Percentiles rank a stretch among this genome's conserved stretches.
Evolutionary conservation across 495 filamentous ascomycete genomes (phyloP).

Genomic region (Xanthoparmelia taractica): DNA sequence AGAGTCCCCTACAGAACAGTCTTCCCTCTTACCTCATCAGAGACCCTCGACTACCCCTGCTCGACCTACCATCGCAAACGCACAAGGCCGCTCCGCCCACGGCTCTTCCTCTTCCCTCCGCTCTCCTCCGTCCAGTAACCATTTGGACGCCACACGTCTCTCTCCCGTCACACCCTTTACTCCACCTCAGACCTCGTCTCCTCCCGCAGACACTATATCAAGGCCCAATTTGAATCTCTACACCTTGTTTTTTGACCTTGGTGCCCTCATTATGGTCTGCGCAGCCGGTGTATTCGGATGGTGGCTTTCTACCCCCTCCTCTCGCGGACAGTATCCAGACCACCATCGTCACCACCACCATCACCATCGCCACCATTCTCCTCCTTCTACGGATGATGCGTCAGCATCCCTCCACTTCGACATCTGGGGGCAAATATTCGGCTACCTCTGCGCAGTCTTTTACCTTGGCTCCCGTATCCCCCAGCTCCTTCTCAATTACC

Average conservation of each 20-base stretch:
- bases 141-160: conserved; percentile 57
- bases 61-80: conserved; percentile 15
- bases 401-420: conserved; percentile 50
- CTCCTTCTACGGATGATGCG: conserved; percentile 22
- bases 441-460: conserved; percentile 74
- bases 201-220: conserved; percentile 21
- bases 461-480: conserved; percentile 86
- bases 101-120: conserved; percentile 29
- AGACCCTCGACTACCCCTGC: conserved; percentile 4
- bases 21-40: conserved; percentile 21
- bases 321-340: conserved; percentile 14
- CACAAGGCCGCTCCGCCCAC: conserved; percentile 3
- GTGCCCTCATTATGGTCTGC: conserved; percentile 70
- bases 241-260: conserved; percentile 59
- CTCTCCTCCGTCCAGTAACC: conserved; percentile 25
- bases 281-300: conserved; percentile 76
- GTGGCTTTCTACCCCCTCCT: conserved; percentile 54
- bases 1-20: conserved; percentile 17
- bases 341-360: conserved; percentile 14
- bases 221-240: conserved; percentile 42
- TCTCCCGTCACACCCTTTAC: conserved; percentile 72
- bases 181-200: conserved; percentile 30
- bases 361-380: conserved; percentile 17
- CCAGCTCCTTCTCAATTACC: conserved; percentile 83
- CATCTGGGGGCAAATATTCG: conserved; percentile 73